phyloP scores from a whole-genome alignment of 83 land plant genomes.

The Picea mariana region DNA sequence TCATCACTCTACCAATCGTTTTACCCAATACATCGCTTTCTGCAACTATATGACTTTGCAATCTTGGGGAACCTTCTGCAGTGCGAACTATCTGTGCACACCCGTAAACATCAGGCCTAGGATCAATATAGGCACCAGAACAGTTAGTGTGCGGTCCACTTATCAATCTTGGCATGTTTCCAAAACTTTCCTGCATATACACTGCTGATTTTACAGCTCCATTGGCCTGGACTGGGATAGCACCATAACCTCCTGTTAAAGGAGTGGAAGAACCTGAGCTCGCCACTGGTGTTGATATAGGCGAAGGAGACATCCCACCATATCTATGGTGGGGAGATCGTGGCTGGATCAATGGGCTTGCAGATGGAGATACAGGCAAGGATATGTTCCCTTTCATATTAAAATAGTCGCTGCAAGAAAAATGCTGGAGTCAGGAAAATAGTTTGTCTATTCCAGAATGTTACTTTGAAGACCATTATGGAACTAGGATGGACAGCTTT shows the following conservation, averaged over 20 bases:
- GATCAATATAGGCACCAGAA: constrained; percentile 27
- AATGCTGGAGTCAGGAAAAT: too few relatives aligned
- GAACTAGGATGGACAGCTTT: too few relatives aligned
- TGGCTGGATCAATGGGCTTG: constrained; percentile 53
- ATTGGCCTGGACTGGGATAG: constrained; percentile 28
- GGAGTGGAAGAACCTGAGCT: constrained; percentile 66
- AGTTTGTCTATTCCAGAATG: too few relatives aligned
- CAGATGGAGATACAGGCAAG: constrained; percentile 66
- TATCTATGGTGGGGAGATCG: constrained; percentile 52
- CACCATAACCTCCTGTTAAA: constrained; percentile 53
- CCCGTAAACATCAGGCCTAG: constrained; percentile 30
- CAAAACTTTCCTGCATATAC: constrained; percentile 23
- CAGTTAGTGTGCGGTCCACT: constrained; percentile 17
- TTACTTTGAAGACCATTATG: too few relatives aligned
- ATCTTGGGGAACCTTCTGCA: constrained; percentile 29
- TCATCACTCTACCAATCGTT: constrained; percentile 19
- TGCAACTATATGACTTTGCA: constrained; percentile 24
- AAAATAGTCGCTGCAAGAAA: constrained; percentile 32
- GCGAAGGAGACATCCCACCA: constrained; percentile 61
- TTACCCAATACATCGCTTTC: constrained; percentile 29
- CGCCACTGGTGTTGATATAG: constrained; percentile 55
- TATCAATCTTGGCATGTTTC: constrained; percentile 29
- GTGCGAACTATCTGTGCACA: constrained; percentile 16
- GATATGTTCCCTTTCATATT: constrained; percentile 34
- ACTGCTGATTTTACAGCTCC: too few relatives aligned